Evolutionary conservation across 345 rosid species (phyloP).

Genomic region (Tarenaya hassleriana): DNA sequence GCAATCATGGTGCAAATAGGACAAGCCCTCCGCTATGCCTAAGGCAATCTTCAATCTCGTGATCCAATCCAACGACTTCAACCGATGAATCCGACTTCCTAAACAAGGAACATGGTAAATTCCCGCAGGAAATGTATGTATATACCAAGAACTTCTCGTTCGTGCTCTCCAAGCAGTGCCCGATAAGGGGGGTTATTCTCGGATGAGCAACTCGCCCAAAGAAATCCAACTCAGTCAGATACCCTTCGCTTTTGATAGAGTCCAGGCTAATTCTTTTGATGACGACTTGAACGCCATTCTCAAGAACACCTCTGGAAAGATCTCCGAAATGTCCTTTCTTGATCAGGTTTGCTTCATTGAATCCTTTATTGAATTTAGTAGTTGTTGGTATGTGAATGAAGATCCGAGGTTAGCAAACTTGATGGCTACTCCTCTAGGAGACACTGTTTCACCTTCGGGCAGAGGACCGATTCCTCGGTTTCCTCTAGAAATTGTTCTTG

Average conservation of each 20-base stretch:
- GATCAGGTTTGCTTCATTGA: constrained; percentile 53
- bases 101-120: constrained; percentile 66
- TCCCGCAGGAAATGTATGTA: constrained; percentile 73
- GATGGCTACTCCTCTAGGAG: constrained; percentile 36
- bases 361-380: constrained; percentile 53
- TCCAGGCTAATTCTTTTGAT: constrained; percentile 58
- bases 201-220: constrained; percentile 60
- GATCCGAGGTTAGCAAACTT: constrained; percentile 48
- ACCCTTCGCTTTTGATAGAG: constrained; percentile 45
- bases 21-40: constrained; percentile 85
- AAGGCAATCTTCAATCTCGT: constrained; percentile 82
- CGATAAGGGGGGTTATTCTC: constrained; percentile 74
- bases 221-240: constrained; percentile 54
- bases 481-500: constrained; percentile 32
- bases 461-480: constrained; percentile 47
- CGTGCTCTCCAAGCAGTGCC: constrained; percentile 69
- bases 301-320: constrained; percentile 57
- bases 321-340: constrained; percentile 89
- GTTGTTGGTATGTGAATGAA: constrained; percentile 55
- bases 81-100: constrained; percentile 39
- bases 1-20: constrained; percentile 85
- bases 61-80: constrained; percentile 90
- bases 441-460: constrained; percentile 43
- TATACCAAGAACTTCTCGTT: constrained; percentile 72
- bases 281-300: constrained; percentile 47